Conservation (phyloP, 2,329 filamentous ascomycete species). For the Chaetomium globosum region DNA sequence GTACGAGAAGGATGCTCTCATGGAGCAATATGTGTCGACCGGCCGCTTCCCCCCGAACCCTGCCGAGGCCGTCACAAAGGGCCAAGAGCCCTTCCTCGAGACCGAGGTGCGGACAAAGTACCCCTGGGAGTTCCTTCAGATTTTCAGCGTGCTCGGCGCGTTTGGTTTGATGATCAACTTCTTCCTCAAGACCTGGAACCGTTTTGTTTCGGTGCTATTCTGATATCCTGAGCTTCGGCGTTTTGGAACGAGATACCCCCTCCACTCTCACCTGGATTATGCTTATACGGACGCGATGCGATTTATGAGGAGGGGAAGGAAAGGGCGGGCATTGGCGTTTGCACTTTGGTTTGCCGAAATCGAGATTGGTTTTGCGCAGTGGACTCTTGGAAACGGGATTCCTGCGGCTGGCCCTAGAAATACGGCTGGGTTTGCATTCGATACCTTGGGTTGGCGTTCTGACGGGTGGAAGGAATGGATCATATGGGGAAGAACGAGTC, state of each 20-base stretch:
- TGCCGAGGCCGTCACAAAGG: constrained; percentile 44
- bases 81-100: constrained; percentile 52
- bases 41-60: constrained; percentile 77
- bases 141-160: constrained; percentile 55
- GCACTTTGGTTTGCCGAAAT: neutral
- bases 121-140: constrained; percentile 58
- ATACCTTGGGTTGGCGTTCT: constrained; percentile 27
- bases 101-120: constrained; percentile 59
- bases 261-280: constrained; percentile 13
- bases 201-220: constrained; percentile 25
- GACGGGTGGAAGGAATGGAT: neutral
- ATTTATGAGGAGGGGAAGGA: constrained; percentile 7
- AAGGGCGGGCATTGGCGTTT: constrained; percentile 1
- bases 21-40: constrained; percentile 78
- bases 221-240: constrained; percentile 22
- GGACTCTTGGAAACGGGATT: neutral
- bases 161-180: constrained; percentile 48
- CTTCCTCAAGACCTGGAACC: constrained; percentile 38
- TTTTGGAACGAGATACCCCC: constrained; percentile 24
- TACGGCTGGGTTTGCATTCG: constrained; percentile 19
- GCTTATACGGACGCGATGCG: neutral
- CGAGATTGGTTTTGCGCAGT: neutral
- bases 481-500: neutral
- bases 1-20: constrained; percentile 86
- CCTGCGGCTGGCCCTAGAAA: neutral